Evolutionary conservation across 805 yeast genomes (phyloP).

Genomic region (Candida dajiaensis): DNA sequence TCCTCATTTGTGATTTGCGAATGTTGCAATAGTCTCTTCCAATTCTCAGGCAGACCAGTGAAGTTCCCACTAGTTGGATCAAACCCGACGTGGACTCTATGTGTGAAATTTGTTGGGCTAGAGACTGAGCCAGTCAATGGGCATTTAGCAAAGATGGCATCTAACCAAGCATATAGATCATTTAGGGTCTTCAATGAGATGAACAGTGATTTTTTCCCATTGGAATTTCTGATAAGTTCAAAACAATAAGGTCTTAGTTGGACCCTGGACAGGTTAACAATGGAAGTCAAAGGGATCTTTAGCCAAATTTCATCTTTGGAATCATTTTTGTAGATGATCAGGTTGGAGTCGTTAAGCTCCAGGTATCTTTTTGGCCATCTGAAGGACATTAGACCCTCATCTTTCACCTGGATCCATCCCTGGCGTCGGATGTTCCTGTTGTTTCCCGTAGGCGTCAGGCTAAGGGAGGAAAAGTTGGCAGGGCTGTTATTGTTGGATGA

Average conservation of each 20-base stretch:
- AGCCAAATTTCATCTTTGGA: conserved; percentile 39
- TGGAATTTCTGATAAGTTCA: conserved; percentile 49
- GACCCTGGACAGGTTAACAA: conserved; percentile 58
- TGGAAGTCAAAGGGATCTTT: conserved; percentile 51
- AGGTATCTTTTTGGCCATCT: conserved; percentile 89
- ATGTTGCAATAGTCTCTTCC: conserved; percentile 81
- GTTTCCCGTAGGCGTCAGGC: conserved; percentile 8
- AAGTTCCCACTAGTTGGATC: conserved; percentile 82
- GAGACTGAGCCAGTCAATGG: conserved; percentile 67
- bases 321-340: conserved; percentile 73
- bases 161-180: conserved; percentile 87
- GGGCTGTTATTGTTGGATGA: conserved; percentile 27
- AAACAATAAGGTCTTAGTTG: conserved; percentile 75
- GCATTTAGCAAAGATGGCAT: conserved; percentile 73
- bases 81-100: conserved; percentile 84
- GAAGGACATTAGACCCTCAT: conserved; percentile 84
- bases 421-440: conserved; percentile 30
- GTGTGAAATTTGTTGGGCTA: conserved; percentile 90
- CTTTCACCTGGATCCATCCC: conserved; percentile 92
- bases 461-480: conserved; percentile 29
- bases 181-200: conserved; percentile 72
- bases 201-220: conserved; percentile 53
- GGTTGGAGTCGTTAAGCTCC: conserved; percentile 66
- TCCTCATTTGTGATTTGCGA: conserved; percentile 90
- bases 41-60: conserved; percentile 89